Evolutionary conservation across 768 basidiomycete genomes (phyloP), one percentile per base, ranked within the genome.

Genomic region (Collybia sordida): DNA sequence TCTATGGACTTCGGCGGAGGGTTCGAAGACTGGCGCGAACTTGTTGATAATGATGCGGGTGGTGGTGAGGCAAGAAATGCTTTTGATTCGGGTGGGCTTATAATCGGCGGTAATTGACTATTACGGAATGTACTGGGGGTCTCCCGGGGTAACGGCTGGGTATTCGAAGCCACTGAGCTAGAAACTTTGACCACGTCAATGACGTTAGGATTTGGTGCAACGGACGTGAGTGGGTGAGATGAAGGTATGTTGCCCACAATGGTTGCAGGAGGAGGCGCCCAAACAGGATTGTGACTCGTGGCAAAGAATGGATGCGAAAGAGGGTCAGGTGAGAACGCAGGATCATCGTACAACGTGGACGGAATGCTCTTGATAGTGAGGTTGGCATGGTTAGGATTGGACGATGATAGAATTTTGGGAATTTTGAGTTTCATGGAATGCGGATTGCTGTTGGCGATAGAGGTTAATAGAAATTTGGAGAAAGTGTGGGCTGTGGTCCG

Each of bases 251-350:
- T 31, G 31, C 11, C 9, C 3, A 4, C 11, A 7, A 31, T 31
- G 31, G 31, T 31, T 14, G 31, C 61, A 49, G 64, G 65, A 39
- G 59, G 52, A 37, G 51, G 47, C 28, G 35, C 45, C 66, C 62
- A 63, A 49, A 55, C 56, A 14, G 9, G 9, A 41, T 65, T 53
- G 51, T 64, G 61, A 59, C 57, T 58, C 50, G 67, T 63, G 61
- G 51, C 53, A 58, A 69, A 62, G 54, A 68, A 72, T 1, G 81
- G 83, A 63, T 85, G 69, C 3, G 70, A 59, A 46, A 68, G 69
- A 15, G 82, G 83, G 66, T 82, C 76, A 45, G 74, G 55, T 54
- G 82, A 82, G 69, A 84, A 84, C 0, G 82, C 82, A 43, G 81
- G 82, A 56, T 81, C 79, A 58, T 78, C 71, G 45, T 73, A 70